These are phyloP conservation scores for Clonostachys rosea DNA, from an alignment of 2,329 filamentous ascomycete genomes.

Conservation along the genomic window DNA sequence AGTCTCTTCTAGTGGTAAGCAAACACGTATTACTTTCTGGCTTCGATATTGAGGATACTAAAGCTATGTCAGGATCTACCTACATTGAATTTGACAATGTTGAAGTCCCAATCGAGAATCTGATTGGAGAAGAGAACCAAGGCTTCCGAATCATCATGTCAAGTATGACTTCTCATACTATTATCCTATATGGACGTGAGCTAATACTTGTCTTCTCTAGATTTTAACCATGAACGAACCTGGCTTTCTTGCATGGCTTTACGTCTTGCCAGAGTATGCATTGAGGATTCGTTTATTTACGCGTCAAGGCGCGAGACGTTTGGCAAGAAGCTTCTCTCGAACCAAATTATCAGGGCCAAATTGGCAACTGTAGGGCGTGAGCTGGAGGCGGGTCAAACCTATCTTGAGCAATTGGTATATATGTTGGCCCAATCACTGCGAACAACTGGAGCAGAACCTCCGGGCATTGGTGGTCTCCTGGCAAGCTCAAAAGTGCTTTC, in stretches of 20 bases:
- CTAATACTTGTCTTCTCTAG: not conserved
- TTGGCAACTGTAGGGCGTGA: slow-evolving; percentile 53
- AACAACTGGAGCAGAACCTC: slow-evolving; percentile 4
- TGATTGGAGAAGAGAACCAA: slow-evolving; percentile 79
- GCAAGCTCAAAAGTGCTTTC: slow-evolving; percentile 40
- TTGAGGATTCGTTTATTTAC: slow-evolving; percentile 46
- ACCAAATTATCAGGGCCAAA: slow-evolving; percentile 57
- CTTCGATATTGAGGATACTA: no score
- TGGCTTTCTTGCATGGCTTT: slow-evolving; percentile 52
- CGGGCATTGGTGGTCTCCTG: slow-evolving; percentile 19
- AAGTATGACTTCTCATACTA: not conserved
- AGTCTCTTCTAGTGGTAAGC: slow-evolving; percentile 53
- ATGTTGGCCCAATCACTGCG: slow-evolving; percentile 30
- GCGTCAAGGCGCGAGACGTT: slow-evolving; percentile 51
- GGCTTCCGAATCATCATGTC: slow-evolving; percentile 75
- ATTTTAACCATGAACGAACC: slow-evolving; percentile 56
- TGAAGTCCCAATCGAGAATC: slow-evolving; percentile 74
- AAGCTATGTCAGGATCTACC: slow-evolving; percentile 67
- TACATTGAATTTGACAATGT: slow-evolving; percentile 83
- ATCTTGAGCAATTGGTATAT: slow-evolving; percentile 56
- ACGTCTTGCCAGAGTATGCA: slow-evolving; percentile 50
- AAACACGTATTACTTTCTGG: slow-evolving; percentile 5
- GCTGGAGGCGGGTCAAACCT: slow-evolving; percentile 58
- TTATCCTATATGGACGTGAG: no score
- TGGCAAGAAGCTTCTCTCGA: slow-evolving; percentile 50